phyloP scores from a whole-genome alignment of 2,329 filamentous ascomycete genomes.

The Cytospora schulzeri region DNA sequence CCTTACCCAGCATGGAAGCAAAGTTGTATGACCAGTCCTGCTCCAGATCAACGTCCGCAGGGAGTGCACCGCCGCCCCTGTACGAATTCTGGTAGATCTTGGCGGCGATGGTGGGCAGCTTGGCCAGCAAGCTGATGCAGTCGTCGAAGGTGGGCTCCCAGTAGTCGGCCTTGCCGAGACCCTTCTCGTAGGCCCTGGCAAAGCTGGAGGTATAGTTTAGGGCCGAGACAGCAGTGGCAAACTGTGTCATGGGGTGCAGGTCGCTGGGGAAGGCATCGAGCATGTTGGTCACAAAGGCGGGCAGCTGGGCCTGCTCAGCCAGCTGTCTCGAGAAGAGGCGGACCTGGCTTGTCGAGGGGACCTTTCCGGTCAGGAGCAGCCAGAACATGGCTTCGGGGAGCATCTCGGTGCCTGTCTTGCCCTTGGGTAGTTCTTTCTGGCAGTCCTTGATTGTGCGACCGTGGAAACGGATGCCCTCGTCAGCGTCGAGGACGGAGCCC shows the following conservation, averaged over 20 bases:
- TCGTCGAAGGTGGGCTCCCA: constrained; percentile 99
- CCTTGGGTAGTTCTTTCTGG: constrained; percentile 90
- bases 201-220: constrained; percentile 94
- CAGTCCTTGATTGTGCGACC: constrained; percentile 98
- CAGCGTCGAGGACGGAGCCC: constrained; percentile 91
- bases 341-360: constrained; percentile 81
- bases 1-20: constrained; percentile 91
- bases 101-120: constrained; percentile 93
- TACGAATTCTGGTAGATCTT: constrained; percentile 97
- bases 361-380: constrained; percentile 90
- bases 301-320: constrained; percentile 82
- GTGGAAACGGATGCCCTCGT: constrained; percentile 98
- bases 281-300: constrained; percentile 81
- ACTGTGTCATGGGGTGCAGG: constrained; percentile 98
- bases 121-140: constrained; percentile 88
- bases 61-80: constrained; percentile 71
- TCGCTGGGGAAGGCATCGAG: constrained; percentile 86
- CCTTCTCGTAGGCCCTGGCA: constrained; percentile 87
- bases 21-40: constrained; percentile 99
- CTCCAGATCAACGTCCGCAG: constrained; percentile 73
- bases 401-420: constrained; percentile 91
- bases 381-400: constrained; percentile 99
- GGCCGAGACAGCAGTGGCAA: constrained; percentile 92
- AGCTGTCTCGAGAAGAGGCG: constrained; percentile 82
- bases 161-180: constrained; percentile 93